phyloP scores from a whole-genome alignment of 164 flowering plant genomes.

The Magnolia sinica region DNA sequence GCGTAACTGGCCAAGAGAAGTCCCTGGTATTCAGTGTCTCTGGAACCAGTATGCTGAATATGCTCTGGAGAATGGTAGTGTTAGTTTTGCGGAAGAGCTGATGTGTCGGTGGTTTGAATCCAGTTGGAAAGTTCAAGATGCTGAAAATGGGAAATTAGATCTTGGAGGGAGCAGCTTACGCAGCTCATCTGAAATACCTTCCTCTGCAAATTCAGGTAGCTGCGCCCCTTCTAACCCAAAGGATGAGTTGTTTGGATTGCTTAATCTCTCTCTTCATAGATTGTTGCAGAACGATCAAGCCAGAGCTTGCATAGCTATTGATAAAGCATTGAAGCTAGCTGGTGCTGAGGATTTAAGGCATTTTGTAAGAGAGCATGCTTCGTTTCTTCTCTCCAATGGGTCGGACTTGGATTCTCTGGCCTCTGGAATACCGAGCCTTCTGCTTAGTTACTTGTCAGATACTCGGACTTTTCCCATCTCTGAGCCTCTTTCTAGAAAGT shows the following conservation, averaged over 20 bases:
- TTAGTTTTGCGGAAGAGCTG: slow-evolving; percentile 41
- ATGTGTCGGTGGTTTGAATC: slow-evolving; percentile 59
- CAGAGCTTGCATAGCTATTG: slow-evolving; percentile 53
- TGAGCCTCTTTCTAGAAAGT: slow-evolving; percentile 58
- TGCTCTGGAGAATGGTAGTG: slow-evolving; percentile 47
- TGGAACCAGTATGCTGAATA: slow-evolving; percentile 80
- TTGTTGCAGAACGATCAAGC: slow-evolving; percentile 41
- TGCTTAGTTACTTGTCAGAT: slow-evolving; percentile 40
- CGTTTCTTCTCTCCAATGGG: slow-evolving; percentile 32
- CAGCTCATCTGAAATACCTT: slow-evolving; percentile 13
- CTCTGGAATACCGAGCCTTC: slow-evolving; percentile 23
- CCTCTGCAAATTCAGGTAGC: slow-evolving; percentile 15
- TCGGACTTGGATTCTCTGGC: slow-evolving; percentile 20
- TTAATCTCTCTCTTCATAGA: slow-evolving; percentile 60
- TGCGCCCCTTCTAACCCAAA: slow-evolving; percentile 14
- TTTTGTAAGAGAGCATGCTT: slow-evolving; percentile 59
- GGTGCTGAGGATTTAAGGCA: slow-evolving; percentile 39
- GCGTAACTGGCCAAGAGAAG: slow-evolving; percentile 54
- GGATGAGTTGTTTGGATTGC: slow-evolving; percentile 57
- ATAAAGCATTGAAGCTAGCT: slow-evolving; percentile 49
- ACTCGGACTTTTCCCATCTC: slow-evolving; percentile 21
- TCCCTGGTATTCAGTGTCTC: slow-evolving; percentile 69
- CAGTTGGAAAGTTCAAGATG: slow-evolving; percentile 28
- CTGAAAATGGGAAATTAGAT: slow-evolving; percentile 14
- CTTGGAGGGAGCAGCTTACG: slow-evolving; percentile 9